These are phyloP conservation scores for Brassica nigra DNA, from an alignment of 345 rosid species.

Conservation along the genomic window DNA sequence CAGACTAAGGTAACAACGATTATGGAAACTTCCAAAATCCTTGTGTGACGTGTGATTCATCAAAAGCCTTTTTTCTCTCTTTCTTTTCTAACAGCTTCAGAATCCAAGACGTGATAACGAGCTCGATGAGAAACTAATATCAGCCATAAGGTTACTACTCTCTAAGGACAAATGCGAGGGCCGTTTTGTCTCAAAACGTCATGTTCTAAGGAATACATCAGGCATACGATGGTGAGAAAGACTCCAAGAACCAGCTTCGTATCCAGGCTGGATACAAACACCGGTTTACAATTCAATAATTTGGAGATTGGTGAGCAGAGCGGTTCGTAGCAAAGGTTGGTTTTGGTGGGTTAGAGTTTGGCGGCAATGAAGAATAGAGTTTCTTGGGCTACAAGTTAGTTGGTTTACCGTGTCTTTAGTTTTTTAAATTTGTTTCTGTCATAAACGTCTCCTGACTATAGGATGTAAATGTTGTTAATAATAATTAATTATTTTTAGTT, in stretches of 20 bases:
- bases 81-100: conserved; percentile 58
- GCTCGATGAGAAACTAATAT: conserved; percentile 59
- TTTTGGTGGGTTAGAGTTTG: too few relatives aligned
- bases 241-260: neutral
- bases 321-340: too few relatives aligned
- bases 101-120: conserved; percentile 68
- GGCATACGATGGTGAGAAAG: neutral
- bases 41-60: neutral
- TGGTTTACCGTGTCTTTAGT: too few relatives aligned
- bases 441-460: too few relatives aligned
- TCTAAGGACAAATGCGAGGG: conserved; percentile 87
- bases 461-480: too few relatives aligned
- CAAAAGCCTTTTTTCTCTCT: neutral
- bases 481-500: too few relatives aligned
- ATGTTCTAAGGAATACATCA: neutral
- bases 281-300: too few relatives aligned
- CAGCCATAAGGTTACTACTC: conserved; percentile 70
- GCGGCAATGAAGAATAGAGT: too few relatives aligned
- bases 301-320: too few relatives aligned
- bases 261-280: too few relatives aligned
- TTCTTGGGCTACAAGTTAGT: too few relatives aligned
- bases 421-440: too few relatives aligned
- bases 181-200: conserved; percentile 51
- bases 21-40: conserved; percentile 18
- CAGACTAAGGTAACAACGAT: conserved; percentile 59